These are phyloP conservation scores for Pisolithus microcarpus DNA, from an alignment of 768 basidiomycete genomes.

Conservation along the genomic window DNA sequence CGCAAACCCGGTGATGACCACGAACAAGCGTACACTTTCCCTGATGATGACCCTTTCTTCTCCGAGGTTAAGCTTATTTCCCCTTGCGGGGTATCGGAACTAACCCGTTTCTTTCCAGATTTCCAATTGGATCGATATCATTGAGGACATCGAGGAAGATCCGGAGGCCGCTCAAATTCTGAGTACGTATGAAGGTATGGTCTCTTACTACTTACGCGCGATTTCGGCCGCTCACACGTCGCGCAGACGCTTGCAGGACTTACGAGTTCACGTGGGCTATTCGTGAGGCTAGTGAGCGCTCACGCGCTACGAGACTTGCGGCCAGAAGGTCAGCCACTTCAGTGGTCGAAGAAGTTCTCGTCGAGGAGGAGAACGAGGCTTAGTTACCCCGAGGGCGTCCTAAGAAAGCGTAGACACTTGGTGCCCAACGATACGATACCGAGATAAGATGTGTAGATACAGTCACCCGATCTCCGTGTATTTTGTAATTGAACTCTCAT, in stretches of 20 bases:
- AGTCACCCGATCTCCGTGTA: too few relatives aligned
- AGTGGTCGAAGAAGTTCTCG: conserved; percentile 18
- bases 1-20: conserved; percentile 77
- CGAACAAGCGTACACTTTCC: conserved; percentile 64
- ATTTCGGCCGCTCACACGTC: background rate
- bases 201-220: background rate
- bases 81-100: background rate
- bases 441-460: too few relatives aligned
- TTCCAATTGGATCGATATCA: conserved; percentile 81
- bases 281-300: conserved; percentile 67
- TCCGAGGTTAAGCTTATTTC: conserved; percentile 50
- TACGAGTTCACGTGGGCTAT: conserved; percentile 95
- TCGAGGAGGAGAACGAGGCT: conserved; percentile 15
- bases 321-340: conserved; percentile 26
- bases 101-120: conserved; percentile 27
- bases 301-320: conserved; percentile 42
- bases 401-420: too few relatives aligned
- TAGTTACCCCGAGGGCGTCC: background rate
- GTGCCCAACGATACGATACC: too few relatives aligned
- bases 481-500: too few relatives aligned
- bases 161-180: conserved; percentile 75
- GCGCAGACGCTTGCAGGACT: conserved; percentile 72
- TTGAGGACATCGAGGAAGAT: conserved; percentile 86
- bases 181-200: conserved; percentile 74
- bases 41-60: conserved; percentile 89